These are phyloP conservation scores for Lachnellula suecica DNA, from an alignment of 2,329 filamentous ascomycete genomes.

Conservation along the genomic window DNA sequence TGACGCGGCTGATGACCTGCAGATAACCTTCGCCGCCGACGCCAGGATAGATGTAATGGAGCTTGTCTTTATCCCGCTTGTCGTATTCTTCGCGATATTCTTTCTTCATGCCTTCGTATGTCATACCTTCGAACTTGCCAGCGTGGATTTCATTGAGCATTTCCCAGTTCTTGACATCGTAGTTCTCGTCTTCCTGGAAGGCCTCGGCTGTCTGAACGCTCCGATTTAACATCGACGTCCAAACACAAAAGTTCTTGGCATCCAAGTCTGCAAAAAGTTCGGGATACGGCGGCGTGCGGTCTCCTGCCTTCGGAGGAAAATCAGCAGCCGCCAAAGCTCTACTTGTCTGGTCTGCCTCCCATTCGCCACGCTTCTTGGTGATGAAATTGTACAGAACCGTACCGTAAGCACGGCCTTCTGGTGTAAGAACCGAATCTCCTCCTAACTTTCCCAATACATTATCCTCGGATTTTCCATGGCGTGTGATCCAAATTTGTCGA, in stretches of 20 bases:
- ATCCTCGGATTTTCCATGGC: conserved; percentile 88
- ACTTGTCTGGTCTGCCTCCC: conserved; percentile 79
- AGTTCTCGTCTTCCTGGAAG: conserved; percentile 89
- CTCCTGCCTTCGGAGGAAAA: conserved; percentile 87
- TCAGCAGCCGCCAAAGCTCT: conserved; percentile 67
- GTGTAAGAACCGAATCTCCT: conserved; percentile 82
- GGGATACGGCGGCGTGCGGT: conserved; percentile 92
- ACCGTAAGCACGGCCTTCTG: conserved; percentile 77
- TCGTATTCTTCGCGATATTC: conserved; percentile 78
- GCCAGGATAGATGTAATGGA: conserved; percentile 94
- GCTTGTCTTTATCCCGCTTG: conserved; percentile 79
- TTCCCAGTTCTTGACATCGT: conserved; percentile 95
- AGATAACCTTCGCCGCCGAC: conserved; percentile 95
- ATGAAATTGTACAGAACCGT: conserved; percentile 81
- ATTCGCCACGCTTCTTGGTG: conserved; percentile 73
- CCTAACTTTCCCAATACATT: conserved; percentile 88
- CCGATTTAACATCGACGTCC: conserved; percentile 95
- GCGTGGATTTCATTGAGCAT: conserved; percentile 97
- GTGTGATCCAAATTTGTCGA: conserved; percentile 95
- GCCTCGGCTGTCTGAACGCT: conserved; percentile 84
- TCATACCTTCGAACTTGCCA: conserved; percentile 90
- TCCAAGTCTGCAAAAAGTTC: conserved; percentile 70
- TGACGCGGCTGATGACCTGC: conserved; percentile 92
- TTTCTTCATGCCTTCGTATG: conserved; percentile 85
- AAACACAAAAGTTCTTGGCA: conserved; percentile 93